Conservation (phyloP, 1,284 basidiomycete species). For the Inonotus hispidus region DNA sequence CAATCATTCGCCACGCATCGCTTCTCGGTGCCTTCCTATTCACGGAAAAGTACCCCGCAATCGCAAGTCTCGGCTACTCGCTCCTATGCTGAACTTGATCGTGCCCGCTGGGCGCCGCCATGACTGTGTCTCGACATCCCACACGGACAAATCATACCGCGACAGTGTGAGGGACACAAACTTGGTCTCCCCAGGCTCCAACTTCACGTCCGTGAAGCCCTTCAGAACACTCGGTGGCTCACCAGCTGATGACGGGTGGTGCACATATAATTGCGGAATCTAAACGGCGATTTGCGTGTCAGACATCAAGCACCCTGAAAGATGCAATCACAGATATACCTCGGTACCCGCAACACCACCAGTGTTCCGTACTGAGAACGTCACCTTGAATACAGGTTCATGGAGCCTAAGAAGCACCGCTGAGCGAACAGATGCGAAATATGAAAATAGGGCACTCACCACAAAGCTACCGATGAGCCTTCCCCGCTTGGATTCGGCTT, state of each 20-base stretch:
- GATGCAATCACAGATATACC: slow-evolving; percentile 31
- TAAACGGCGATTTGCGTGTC: slow-evolving; percentile 13
- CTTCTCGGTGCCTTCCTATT: neutral
- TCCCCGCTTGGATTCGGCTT: slow-evolving; percentile 16
- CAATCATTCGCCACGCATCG: neutral
- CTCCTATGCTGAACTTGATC: slow-evolving; percentile 43
- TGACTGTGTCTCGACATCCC: slow-evolving; percentile 43
- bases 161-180: slow-evolving; percentile 35
- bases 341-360: slow-evolving; percentile 27
- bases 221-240: slow-evolving; percentile 40
- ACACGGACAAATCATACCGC: slow-evolving; percentile 40
- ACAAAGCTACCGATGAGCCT: slow-evolving; percentile 19
- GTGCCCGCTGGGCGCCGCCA: slow-evolving; percentile 45
- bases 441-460: slow-evolving; percentile 11
- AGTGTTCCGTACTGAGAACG: slow-evolving; percentile 29
- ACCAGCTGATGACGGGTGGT: slow-evolving; percentile 33
- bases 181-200: slow-evolving; percentile 33
- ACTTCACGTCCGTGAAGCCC: slow-evolving; percentile 40
- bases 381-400: slow-evolving; percentile 25
- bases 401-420: slow-evolving; percentile 22
- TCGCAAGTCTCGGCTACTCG: slow-evolving; percentile 45
- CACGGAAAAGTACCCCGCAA: slow-evolving; percentile 27
- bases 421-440: neutral
- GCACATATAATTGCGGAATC: slow-evolving; percentile 43
- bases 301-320: slow-evolving; percentile 27